A percentile compares a stretch with the other conserved stretches of the same genome.
Conservation (phyloP, 2,329 filamentous ascomycete species). For the Hyphodiscus sp. region DNA sequence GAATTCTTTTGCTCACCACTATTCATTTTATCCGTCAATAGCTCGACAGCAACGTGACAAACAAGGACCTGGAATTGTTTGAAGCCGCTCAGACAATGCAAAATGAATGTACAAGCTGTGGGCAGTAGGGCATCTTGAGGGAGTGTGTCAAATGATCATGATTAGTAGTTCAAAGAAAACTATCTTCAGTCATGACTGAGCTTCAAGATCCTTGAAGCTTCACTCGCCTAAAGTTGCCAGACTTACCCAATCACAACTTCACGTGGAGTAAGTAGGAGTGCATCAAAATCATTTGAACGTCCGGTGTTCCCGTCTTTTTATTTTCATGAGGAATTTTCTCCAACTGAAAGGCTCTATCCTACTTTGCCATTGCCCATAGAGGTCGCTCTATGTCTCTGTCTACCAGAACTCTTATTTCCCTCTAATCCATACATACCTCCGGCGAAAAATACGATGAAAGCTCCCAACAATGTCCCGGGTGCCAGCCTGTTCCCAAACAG, state of each 20-base stretch:
- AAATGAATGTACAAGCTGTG: neutral
- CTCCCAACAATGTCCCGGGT: constrained; percentile 70
- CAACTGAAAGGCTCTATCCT: constrained; percentile 17
- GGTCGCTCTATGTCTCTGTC: constrained; percentile 23
- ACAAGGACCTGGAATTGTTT: too few species aligned
- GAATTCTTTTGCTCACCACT: neutral
- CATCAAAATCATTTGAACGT: neutral
- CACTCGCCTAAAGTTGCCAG: neutral
- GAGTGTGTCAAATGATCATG: neutral
- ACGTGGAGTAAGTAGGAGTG: neutral
- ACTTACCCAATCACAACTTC: neutral
- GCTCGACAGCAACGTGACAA: neutral
- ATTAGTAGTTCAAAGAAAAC: neutral
- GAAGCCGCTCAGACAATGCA: neutral
- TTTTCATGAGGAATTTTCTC: neutral
- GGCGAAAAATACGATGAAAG: constrained; percentile 78
- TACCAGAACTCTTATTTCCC: constrained; percentile 33
- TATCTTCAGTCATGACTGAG: neutral
- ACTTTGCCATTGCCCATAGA: constrained; percentile 23
- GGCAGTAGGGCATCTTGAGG: neutral
- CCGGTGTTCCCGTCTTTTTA: neutral
- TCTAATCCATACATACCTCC: constrained; percentile 90
- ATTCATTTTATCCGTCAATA: neutral
- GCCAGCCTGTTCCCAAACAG: constrained; percentile 84
- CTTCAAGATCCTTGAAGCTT: neutral